These are phyloP conservation scores for Periconia macrospinosa DNA, from an alignment of 2,329 filamentous ascomycete genomes.

Conservation along the genomic window DNA sequence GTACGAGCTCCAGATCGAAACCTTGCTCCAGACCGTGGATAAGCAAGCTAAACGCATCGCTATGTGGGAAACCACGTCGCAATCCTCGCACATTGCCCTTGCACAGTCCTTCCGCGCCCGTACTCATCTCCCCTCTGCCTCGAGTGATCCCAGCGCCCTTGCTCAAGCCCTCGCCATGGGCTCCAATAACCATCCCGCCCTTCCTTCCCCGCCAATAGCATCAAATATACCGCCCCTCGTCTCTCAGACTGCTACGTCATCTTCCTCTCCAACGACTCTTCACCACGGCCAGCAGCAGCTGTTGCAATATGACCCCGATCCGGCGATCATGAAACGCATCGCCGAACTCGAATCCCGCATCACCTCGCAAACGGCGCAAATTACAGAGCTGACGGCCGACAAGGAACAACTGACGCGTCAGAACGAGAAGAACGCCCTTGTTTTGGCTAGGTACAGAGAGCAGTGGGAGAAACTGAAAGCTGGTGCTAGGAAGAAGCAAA, in stretches of 20 bases:
- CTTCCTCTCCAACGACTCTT: background rate
- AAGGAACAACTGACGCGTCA: slow-evolving; percentile 65
- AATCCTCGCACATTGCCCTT: slow-evolving; percentile 81
- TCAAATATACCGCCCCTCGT: slow-evolving; percentile 15
- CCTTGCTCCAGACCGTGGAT: slow-evolving; percentile 82
- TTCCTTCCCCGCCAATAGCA: background rate
- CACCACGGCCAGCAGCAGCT: slow-evolving; percentile 4
- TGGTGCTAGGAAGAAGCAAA: slow-evolving; percentile 52
- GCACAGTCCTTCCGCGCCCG: slow-evolving; percentile 70
- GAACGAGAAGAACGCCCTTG: slow-evolving; percentile 61
- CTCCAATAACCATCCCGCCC: background rate
- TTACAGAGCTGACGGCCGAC: slow-evolving; percentile 57
- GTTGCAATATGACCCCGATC: slow-evolving; percentile 9
- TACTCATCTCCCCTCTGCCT: background rate
- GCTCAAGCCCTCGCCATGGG: slow-evolving; percentile 29
- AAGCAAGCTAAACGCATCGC: slow-evolving; percentile 85
- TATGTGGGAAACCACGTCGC: slow-evolving; percentile 89
- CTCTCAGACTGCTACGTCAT: slow-evolving; percentile 17
- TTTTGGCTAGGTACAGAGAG: slow-evolving; percentile 61
- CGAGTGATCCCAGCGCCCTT: slow-evolving; percentile 28
- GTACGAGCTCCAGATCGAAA: slow-evolving; percentile 82
- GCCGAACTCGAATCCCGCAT: slow-evolving; percentile 31
- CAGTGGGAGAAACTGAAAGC: slow-evolving; percentile 72
- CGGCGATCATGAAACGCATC: slow-evolving; percentile 20
- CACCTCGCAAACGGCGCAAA: slow-evolving; percentile 23